phyloP scores from a whole-genome alignment of 257 asterid genomes.

The Ligustrum vulgare region DNA sequence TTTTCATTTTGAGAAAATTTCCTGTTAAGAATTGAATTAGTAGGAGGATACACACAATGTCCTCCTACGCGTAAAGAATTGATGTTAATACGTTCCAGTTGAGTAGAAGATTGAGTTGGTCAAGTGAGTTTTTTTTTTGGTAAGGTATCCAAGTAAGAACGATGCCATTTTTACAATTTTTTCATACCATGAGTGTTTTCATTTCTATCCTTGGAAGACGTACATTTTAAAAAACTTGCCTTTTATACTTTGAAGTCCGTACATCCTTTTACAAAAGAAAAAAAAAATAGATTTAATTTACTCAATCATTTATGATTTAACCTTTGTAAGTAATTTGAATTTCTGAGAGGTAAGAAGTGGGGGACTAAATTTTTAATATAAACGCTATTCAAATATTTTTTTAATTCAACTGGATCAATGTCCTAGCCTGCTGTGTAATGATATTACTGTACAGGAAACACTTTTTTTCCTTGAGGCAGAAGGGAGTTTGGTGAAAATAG shows the following conservation, averaged over 20 bases:
- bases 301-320: not conserved
- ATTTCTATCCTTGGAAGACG: not conserved
- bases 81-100: not conserved
- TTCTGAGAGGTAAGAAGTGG: not conserved
- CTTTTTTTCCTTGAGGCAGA: not conserved
- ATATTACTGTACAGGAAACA: not conserved
- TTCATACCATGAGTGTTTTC: not conserved
- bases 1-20: not conserved
- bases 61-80: not conserved
- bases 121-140: too few relatives aligned
- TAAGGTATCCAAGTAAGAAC: not conserved
- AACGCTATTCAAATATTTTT: not conserved
- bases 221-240: not conserved
- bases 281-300: not conserved
- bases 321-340: not conserved
- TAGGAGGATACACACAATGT: not conserved
- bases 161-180: not conserved
- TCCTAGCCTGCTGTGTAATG: conserved; percentile 11
- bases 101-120: too few relatives aligned
- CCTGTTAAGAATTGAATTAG: not conserved
- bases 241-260: not conserved
- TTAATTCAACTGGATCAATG: not conserved
- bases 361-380: not conserved
- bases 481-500: not conserved
- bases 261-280: not conserved